Base-by-base conservation (phyloP, 176 grass and related monocot genomes). In the Ampelocalamus luodianensis region DNA sequence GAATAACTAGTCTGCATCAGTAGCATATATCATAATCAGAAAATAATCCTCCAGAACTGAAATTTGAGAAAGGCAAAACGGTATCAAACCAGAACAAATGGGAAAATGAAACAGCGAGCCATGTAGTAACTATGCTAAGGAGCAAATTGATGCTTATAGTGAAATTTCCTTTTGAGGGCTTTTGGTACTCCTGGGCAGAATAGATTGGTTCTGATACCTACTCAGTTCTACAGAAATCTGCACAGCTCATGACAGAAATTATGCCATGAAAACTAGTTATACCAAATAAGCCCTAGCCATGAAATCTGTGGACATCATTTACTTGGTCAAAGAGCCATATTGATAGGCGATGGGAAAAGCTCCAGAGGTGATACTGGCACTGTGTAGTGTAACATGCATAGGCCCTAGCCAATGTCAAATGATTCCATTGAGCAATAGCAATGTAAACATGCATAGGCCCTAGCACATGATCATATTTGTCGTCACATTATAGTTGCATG, bases 1-100 rank as follows among this genome's bases (percentile, higher is more conserved):
- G 87, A 90, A 78, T 94, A 90, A 68, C 87, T 94, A 71, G 79
- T 86, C 93, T 94, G 93, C 85, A 83, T 64, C 55, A 42, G 62
- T 73, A 68, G 6, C 12, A 72, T 65, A 50, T 20, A 68, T 44
- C 26, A 80, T 39, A 73, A 63, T 80, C 53, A 77, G 15, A 58
- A 65, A 54, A 63, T 54, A 58, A 50, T 68, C 15, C 50, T 37
- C 23, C 45, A 23, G 12, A 16, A 76, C 27, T 32, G 61, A 48
- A 26, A 71, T 11, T 12, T 37, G 38, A 68, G 37, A 78, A 79
- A 54, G 22, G 42, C 11, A 82, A 77, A 24, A 53, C 11, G 6
- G 8, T 45, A 23, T 55, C 56, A 87, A 67, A 3, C 22, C 36
- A 87, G 43, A 74, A 65, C 22, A 68, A 68, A 64, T 63, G 46